A percentile compares a stretch with the other conserved stretches of the same genome.
Evolutionary conservation across 169 alveolate genomes (phyloP).

Genomic region (Cryptosporidium xiaoi): DNA sequence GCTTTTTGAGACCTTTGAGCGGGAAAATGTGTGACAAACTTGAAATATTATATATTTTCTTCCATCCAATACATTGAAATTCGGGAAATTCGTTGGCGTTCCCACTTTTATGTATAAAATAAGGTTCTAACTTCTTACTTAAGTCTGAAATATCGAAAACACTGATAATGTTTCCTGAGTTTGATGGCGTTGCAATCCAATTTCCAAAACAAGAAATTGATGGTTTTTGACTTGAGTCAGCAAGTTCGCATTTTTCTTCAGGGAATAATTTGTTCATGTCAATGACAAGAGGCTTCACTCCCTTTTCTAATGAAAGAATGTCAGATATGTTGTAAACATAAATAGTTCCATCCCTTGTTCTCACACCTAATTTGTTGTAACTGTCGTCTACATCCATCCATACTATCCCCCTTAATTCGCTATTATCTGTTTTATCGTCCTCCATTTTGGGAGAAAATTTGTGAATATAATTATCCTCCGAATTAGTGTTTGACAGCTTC

Average conservation of each 20-base stretch:
- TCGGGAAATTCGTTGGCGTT: constrained; percentile 6
- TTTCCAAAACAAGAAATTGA: constrained; percentile 49
- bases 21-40: not conserved
- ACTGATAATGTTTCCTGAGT: constrained; percentile 45
- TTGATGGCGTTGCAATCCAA: constrained; percentile 55
- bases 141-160: constrained; percentile 2
- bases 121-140: not conserved
- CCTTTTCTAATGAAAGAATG: constrained; percentile 26
- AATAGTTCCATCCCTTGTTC: constrained; percentile 46
- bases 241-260: constrained; percentile 13
- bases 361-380: constrained; percentile 34
- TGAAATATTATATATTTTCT: constrained; percentile 1
- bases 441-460: constrained; percentile 30
- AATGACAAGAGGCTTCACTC: not conserved
- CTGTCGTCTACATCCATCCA: constrained; percentile 63
- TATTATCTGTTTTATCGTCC: constrained; percentile 6
- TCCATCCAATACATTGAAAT: constrained; percentile 71
- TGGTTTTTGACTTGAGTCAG: constrained; percentile 51
- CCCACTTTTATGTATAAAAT: not conserved
- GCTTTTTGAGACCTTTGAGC: constrained; percentile 32
- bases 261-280: constrained; percentile 1
- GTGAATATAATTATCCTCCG: not conserved
- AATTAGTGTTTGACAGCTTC: constrained; percentile 4
- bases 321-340: constrained; percentile 27
- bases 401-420: constrained; percentile 22